A percentile compares a stretch with the other conserved stretches of the same genome.
Conservation (phyloP, 2,329 filamentous ascomycete species). For the Paecilomyces dactylethromorphus region DNA sequence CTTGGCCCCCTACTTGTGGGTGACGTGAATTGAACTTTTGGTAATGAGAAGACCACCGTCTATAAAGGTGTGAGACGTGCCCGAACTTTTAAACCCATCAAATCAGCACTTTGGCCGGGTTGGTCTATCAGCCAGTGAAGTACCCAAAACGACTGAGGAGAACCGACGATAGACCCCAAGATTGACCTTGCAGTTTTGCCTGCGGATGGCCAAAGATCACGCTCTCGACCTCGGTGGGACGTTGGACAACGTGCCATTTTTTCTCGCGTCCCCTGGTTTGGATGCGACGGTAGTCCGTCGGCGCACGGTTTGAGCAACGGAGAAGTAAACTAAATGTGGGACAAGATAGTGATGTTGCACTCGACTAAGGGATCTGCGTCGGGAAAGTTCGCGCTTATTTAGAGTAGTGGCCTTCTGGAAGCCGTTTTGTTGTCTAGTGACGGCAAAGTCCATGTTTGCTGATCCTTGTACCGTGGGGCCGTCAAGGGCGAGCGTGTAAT, state of each 20-base stretch:
- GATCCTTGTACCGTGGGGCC: neutral
- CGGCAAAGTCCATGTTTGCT: neutral
- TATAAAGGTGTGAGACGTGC: neutral
- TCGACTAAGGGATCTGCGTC: neutral
- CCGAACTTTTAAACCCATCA: neutral
- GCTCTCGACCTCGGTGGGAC: neutral
- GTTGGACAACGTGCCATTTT: neutral
- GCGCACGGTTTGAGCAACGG: neutral
- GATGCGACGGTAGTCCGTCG: neutral
- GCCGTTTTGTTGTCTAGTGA: neutral
- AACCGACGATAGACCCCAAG: neutral
- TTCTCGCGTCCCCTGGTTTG: neutral
- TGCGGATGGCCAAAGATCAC: neutral
- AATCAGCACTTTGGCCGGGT: neutral
- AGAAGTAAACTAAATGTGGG: neutral
- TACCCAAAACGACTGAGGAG: neutral
- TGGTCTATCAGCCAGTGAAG: neutral
- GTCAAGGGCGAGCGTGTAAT: neutral
- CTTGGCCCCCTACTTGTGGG: neutral
- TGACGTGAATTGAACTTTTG: neutral
- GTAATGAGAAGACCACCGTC: neutral
- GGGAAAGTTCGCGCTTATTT: neutral
- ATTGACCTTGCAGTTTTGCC: neutral
- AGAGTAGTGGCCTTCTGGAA: neutral
- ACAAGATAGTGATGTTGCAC: neutral